Evolutionary conservation across 1,139 yeast species (phyloP), one percentile per base, ranked within the genome.

Genomic region (Ogataea hybrid): DNA sequence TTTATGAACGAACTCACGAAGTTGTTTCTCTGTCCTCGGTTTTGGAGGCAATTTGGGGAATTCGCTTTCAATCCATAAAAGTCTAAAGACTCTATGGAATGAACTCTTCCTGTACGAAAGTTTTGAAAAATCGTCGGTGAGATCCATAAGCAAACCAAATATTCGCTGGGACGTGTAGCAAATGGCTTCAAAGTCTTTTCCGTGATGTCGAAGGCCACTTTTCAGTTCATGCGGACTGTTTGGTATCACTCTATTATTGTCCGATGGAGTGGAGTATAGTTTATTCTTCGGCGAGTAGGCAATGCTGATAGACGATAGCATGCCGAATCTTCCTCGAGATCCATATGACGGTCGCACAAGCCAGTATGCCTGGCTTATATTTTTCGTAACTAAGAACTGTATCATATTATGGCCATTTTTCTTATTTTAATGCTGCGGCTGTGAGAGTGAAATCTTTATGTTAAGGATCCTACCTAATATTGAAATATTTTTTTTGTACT

Each of bases 1-100:
- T 15, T 48, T 32, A 14, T 43, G 38, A 8, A 56, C 47, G 14
- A 47, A 45, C 4, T 18, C 16, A 7, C 41, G 32, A 6, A 28
- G 37, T 35, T 51, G 41, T 14, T 41, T 31, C 14, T 46, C 48
- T 7, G 31, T 18, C 3, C 41, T 35, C 15, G 35, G 18, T 11
- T 37, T 35, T 5, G 27, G 30, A 6, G 37, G 35, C 18, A 25
- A 21, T 17, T 14, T 11, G 4, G 49, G 49, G 10, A 47, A 33
- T 5, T 34, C 41, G 2, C 32, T 29, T 23, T 35, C 37, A 5
- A 51, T 27, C 50, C 51, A 44, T 20, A 21, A 31, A 9, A 27
- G 18, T 20, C 42, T 46, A 42, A 51, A 51, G 5, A 49, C 27
- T 8, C 48, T 21, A 25, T 44, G 46, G 32, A 41, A 32, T 10